Conservation (phyloP, 2,329 filamentous ascomycete genomes). For the Colletotrichum coccodes region DNA sequence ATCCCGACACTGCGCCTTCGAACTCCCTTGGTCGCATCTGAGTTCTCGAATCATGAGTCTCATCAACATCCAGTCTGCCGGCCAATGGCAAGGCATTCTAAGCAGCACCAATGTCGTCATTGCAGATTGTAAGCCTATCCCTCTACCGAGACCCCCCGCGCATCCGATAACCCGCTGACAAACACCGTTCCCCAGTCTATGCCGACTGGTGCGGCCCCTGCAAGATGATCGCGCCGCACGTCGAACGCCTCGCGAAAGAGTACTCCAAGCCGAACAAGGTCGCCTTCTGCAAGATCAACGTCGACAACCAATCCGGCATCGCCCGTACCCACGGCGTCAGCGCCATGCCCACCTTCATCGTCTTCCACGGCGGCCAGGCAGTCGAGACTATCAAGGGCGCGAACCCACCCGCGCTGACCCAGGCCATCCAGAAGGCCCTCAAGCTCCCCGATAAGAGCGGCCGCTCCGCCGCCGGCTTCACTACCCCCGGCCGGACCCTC, state of each 20-base stretch:
- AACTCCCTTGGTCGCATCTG: neutral
- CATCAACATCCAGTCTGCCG: constrained; percentile 70
- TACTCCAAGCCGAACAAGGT: constrained; percentile 84
- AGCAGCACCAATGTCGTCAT: constrained; percentile 82
- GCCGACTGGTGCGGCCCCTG: constrained; percentile 96
- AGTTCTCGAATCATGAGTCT: constrained; percentile 52
- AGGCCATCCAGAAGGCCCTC: constrained; percentile 78
- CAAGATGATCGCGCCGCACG: constrained; percentile 90
- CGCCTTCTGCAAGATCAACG: constrained; percentile 92
- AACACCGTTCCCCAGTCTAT: constrained; percentile 72
- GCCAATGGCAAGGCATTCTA: constrained; percentile 79
- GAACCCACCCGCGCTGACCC: constrained; percentile 78
- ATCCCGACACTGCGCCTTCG: constrained; percentile 8
- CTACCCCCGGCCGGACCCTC: constrained; percentile 66
- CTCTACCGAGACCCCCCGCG: constrained; percentile 12
- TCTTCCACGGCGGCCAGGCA: constrained; percentile 81
- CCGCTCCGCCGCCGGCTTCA: constrained; percentile 59
- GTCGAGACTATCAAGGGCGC: constrained; percentile 85
- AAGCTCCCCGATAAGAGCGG: constrained; percentile 58
- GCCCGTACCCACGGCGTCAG: constrained; percentile 81
- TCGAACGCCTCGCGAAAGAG: constrained; percentile 83
- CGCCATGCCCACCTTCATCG: constrained; percentile 94
- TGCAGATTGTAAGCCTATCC: constrained; percentile 85
- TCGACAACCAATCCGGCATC: constrained; percentile 83
- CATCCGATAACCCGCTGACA: constrained; percentile 34